phyloP scores from a whole-genome alignment of 2,329 filamentous ascomycete genomes.

The Domatiomyces catenatus region DNA sequence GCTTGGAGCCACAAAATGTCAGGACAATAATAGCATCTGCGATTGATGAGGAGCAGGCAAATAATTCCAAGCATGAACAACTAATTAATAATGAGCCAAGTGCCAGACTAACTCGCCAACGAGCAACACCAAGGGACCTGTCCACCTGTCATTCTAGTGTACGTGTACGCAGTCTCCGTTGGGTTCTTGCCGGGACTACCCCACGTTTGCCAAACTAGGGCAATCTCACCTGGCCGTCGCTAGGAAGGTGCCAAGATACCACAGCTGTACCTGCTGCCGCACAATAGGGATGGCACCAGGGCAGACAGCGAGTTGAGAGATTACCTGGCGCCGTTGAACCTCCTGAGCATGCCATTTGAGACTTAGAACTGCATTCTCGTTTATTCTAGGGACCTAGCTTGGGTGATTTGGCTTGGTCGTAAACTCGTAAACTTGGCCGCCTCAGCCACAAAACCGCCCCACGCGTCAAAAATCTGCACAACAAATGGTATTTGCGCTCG shows the following conservation, averaged over 20 bases:
- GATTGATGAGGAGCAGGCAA: neutral
- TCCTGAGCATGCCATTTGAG: neutral
- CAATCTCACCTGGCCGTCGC: neutral
- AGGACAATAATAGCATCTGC: neutral
- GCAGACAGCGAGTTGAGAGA: neutral
- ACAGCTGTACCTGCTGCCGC: neutral
- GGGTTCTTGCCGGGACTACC: neutral
- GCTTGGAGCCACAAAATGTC: neutral
- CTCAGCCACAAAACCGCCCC: neutral
- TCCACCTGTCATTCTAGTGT: neutral
- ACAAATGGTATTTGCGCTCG: neutral
- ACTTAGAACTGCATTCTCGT: neutral
- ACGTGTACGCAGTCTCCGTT: neutral
- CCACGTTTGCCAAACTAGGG: neutral
- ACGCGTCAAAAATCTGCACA: neutral
- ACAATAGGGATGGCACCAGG: neutral
- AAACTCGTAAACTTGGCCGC: conserved; percentile 24
- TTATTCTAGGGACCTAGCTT: neutral
- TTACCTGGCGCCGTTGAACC: neutral
- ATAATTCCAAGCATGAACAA: too few relatives aligned
- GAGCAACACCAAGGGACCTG: neutral
- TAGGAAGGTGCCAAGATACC: neutral
- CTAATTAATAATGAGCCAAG: neutral
- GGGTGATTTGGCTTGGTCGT: neutral
- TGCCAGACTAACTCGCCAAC: neutral